Base-by-base conservation (phyloP, 352 stramenopile species). In the Pythium sp. region DNA sequence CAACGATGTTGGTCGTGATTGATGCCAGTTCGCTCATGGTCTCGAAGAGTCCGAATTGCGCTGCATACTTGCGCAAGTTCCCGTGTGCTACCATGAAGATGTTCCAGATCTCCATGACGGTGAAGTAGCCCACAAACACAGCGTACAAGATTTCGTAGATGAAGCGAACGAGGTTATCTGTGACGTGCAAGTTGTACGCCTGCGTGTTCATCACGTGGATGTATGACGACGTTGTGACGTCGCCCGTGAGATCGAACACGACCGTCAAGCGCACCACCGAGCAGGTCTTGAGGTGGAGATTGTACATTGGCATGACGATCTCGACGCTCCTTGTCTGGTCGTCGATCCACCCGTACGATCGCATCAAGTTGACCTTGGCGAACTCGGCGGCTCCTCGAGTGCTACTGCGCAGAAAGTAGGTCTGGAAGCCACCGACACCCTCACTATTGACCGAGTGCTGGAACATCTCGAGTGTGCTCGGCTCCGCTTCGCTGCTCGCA, bases 131-230 rank as follows among this genome's bases (percentile, higher is more conserved):
- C 5, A 90, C 78, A 34, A 84, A 72, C 0, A 38, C 57, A 0
- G 81, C 63, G 51, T 82, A 90, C 14, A 90, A 55, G 11, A 64
- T 65, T 51, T 91, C 83, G 14, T 89, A 62, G 15, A 84, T 65
- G 12, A 66, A 64, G 1, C 83, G 81, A n/a, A 71, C 12, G 22
- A 87, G 65, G 58, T 91, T 91, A 22, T 69, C 73, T 12, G 62
- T 61, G 18, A 79, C 57, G n/a, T 72, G 75, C 32, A 89, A 80
- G 68, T 90, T 82, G 73, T 91, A 91, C 18, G 77, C 78, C 65
- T 91, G 78, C 24, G 88, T 77, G 22, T 87, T 86, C 2, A 80
- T 71, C 0, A 91, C 78, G 22, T 88, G 73, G 22, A 91, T 75
- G 28, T 70, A 62, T 0, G 74, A 78, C 20, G 66, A 51, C 2